phyloP scores from a whole-genome alignment of 257 asterid species.

The Salvia splendens region DNA sequence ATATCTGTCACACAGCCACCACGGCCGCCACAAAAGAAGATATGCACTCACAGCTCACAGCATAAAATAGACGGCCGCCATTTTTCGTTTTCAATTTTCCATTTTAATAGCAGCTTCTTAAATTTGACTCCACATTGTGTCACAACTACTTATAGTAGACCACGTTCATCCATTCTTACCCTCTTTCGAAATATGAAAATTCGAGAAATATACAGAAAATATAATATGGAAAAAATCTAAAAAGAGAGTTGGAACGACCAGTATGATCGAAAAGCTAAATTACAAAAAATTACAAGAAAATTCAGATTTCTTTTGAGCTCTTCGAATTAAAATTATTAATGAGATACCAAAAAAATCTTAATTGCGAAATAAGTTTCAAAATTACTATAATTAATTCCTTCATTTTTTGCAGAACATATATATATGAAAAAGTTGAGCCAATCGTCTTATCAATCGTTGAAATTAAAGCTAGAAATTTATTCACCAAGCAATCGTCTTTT shows the following conservation, averaged over 20 bases:
- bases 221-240: neutral
- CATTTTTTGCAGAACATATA: no score
- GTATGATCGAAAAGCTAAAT: neutral
- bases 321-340: neutral
- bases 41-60: slow-evolving; percentile 4
- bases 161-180: neutral
- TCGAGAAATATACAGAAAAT: neutral
- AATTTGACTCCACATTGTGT: neutral
- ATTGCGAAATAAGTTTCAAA: no score
- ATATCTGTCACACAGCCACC: neutral
- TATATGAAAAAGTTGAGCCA: no score
- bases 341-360: no score
- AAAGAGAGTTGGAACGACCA: neutral
- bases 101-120: neutral
- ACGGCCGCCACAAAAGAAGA: slow-evolving; percentile 23
- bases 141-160: neutral
- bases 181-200: neutral
- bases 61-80: neutral
- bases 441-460: no score
- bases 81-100: neutral
- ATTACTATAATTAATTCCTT: no score
- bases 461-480: no score
- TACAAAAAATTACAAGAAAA: no score
- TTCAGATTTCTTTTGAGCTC: neutral
- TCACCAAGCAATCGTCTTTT: neutral